Evolutionary conservation across 495 filamentous ascomycete genomes (phyloP), one percentile per base, ranked within the genome.

Genomic region (Cairneyella variabilis): DNA sequence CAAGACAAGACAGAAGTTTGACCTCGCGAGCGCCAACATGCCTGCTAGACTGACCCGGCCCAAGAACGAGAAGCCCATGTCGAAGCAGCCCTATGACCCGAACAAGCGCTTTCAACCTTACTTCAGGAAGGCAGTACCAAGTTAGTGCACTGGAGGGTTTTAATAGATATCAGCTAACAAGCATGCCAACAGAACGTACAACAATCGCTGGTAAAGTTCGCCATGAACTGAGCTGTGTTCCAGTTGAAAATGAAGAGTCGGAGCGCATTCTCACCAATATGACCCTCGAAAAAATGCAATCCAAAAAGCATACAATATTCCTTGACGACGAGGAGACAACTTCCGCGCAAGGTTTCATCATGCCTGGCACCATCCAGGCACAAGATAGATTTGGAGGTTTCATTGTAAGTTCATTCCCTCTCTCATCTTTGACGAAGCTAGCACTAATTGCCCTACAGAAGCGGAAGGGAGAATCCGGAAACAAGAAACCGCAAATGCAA

Each of bases 111-210:
- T 79, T 62, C 78, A 84, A 51, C 83, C 85, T 12, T 90, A 85
- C 61, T 78, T 83, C 54, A 78, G 84, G 42, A 89, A 86, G 65
- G 85, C 87, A 8, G 85, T 96, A 61, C 90, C 91, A 20, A 95
- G 90, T 91, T 68, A 57, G 82, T 60, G 9, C 21, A n/a, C 11
- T 37, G 0, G 38, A 17, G 5, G 25, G 25, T 22, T 58, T 34
- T 49, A 44, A 49, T 37, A 39, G 12, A 4, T 34, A 22, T 22
- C 7, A 28, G 5, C 5, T n/a, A n/a, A n/a, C n/a, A n/a, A n/a
- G n/a, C n/a, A n/a, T n/a, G n/a, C n/a, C n/a, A n/a, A 28, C 10
- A 43, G 45, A 96, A 72, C 86, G 91, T 65, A 97, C 91, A 2
- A 78, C 79, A 3, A 71, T 97, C 17, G 76, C 80, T 9, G 91